Percentiles rank a stretch among this genome's conserved stretches.
phyloP scores from a whole-genome alignment of 129 eudicot species.

The Logfia minima region DNA sequence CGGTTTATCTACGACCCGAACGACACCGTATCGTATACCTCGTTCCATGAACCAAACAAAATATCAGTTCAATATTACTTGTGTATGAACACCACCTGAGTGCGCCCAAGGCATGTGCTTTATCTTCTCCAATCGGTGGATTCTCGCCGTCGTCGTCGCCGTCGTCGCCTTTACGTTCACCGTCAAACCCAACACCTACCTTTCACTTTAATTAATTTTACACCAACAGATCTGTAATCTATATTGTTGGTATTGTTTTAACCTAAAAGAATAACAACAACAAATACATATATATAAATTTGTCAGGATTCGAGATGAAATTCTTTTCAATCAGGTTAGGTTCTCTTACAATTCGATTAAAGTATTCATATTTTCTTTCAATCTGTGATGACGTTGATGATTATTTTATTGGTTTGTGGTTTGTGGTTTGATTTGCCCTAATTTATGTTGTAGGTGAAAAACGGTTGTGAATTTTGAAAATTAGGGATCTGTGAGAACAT shows the following conservation, averaged over 20 bases:
- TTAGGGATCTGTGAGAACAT: conserved; percentile 28
- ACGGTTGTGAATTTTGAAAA: not conserved
- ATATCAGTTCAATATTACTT: not conserved
- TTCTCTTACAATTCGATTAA: not conserved
- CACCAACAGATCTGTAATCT: not conserved
- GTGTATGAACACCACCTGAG: conserved; percentile 4
- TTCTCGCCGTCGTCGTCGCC: conserved; percentile 20
- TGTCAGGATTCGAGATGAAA: conserved; percentile 1
- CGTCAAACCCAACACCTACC: not conserved
- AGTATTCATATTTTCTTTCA: not conserved
- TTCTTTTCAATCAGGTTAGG: conserved; percentile 20
- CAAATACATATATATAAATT: not conserved
- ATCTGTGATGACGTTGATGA: not conserved
- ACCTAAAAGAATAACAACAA: no score
- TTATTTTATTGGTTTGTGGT: not conserved
- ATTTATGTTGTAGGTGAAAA: conserved; percentile 31
- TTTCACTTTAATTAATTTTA: not conserved
- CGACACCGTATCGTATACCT: conserved; percentile 11
- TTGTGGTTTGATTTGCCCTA: conserved; percentile 12
- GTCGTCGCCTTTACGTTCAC: conserved; percentile 1
- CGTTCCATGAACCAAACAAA: conserved; percentile 4
- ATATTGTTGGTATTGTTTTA: not conserved
- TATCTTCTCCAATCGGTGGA: conserved; percentile 17
- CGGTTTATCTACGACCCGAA: conserved; percentile 1
- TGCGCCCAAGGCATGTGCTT: conserved; percentile 15